These are phyloP conservation scores for Paramecium bursaria DNA, from an alignment of 73 alveolate genomes.

Conservation along the genomic window DNA sequence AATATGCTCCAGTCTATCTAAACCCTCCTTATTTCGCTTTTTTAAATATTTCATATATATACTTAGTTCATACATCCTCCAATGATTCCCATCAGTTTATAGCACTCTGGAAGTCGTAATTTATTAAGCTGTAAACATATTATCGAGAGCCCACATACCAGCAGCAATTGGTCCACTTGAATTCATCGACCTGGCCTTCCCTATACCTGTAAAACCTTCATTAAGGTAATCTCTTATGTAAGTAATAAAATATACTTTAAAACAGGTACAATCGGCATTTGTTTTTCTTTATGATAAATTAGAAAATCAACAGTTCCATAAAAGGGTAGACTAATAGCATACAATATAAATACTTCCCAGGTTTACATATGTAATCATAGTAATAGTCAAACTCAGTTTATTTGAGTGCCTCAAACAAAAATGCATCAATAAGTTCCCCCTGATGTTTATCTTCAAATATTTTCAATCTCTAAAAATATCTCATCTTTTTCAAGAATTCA, in stretches of 20 bases:
- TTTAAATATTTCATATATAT: background rate
- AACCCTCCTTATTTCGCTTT: constrained; percentile 42
- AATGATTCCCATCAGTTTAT: constrained; percentile 70
- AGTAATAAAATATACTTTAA: constrained; percentile 27
- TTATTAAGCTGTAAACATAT: constrained; percentile 26
- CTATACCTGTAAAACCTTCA: constrained; percentile 5
- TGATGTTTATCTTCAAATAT: constrained; percentile 56
- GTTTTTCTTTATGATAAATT: constrained; percentile 49
- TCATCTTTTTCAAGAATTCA: constrained; percentile 66
- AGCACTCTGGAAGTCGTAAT: constrained; percentile 8
- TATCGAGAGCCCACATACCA: constrained; percentile 66
- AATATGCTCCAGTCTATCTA: constrained; percentile 52
- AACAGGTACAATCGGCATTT: constrained; percentile 62
- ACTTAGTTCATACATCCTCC: constrained; percentile 67
- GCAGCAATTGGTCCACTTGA: constrained; percentile 55
- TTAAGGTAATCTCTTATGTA: too few species aligned
- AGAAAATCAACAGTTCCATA: constrained; percentile 60
- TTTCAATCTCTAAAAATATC: constrained; percentile 46
- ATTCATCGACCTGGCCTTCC: constrained; percentile 56
- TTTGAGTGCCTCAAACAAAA: constrained; percentile 67
- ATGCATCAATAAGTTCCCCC: constrained; percentile 65
- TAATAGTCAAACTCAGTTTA: constrained; percentile 67
- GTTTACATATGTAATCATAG: constrained; percentile 62
- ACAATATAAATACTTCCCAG: background rate
- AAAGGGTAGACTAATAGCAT: constrained; percentile 46